Percentiles rank a stretch among this genome's conserved stretches.
Evolutionary conservation across 495 filamentous ascomycete species (phyloP).

Genomic region (Penicilliopsis zonata): DNA sequence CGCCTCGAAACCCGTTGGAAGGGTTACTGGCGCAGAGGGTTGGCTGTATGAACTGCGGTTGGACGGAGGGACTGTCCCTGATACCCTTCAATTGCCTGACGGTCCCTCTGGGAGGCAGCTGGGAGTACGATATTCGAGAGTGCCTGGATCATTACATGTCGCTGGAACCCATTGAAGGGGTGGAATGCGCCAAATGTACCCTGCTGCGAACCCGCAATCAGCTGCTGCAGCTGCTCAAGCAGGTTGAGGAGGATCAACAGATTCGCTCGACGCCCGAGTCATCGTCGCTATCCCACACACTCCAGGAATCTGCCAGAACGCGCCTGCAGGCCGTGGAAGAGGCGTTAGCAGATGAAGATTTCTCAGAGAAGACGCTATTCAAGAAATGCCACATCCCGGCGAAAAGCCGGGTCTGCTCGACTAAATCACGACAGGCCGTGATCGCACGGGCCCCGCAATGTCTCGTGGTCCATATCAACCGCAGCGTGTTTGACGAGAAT

Average conservation of each 20-base stretch:
- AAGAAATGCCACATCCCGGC: constrained; percentile 61
- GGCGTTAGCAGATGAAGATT: constrained; percentile 69
- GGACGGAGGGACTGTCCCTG: constrained; percentile 73
- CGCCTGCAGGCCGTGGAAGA: constrained; percentile 51
- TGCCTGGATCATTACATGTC: constrained; percentile 77
- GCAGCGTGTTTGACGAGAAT: constrained; percentile 76
- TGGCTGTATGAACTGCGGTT: constrained; percentile 75
- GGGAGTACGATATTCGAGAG: constrained; percentile 53
- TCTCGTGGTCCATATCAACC: constrained; percentile 78
- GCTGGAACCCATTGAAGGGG: constrained; percentile 72
- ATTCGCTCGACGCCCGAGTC: constrained; percentile 8
- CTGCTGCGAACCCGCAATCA: constrained; percentile 43
- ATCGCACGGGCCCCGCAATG: constrained; percentile 70
- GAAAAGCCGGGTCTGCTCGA: constrained; percentile 55
- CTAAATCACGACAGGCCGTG: constrained; percentile 81
- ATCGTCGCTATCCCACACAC: constrained; percentile 14
- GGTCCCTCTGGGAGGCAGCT: constrained; percentile 52
- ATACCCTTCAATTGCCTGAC: constrained; percentile 94
- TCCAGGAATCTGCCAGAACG: constrained; percentile 22
- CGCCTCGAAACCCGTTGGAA: constrained; percentile 66
- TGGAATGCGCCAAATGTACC: constrained; percentile 88
- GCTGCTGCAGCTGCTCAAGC: constrained; percentile 31
- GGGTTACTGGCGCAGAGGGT: constrained; percentile 84
- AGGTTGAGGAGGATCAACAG: constrained; percentile 18
- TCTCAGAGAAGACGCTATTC: constrained; percentile 59